phyloP scores from a whole-genome alignment of 2,329 filamentous ascomycete genomes.

The Monosporascus sp. region DNA sequence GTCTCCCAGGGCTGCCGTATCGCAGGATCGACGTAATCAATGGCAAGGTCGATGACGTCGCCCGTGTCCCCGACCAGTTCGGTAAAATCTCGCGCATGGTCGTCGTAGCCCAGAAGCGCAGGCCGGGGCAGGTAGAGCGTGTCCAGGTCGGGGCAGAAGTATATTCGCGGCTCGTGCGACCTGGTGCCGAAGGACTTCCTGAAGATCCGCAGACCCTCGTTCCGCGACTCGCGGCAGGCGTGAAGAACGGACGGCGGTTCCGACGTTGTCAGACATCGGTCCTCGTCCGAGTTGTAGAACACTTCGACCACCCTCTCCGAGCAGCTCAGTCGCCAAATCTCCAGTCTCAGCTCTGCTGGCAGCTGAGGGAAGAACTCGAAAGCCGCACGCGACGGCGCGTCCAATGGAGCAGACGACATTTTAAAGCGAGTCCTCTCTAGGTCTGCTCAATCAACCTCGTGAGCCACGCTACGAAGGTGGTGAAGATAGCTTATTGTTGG shows the following conservation, averaged over 20 bases:
- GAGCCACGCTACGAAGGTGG: too few species aligned
- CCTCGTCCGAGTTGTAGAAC: constrained; percentile 29
- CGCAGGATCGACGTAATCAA: constrained; percentile 40
- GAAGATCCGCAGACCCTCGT: constrained; percentile 36
- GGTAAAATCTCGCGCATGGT: constrained; percentile 35
- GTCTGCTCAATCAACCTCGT: too few species aligned
- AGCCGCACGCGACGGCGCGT: background rate
- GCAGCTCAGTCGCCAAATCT: constrained; percentile 35
- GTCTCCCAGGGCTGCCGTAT: constrained; percentile 45
- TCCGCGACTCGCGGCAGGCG: constrained; percentile 36
- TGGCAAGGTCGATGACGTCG: constrained; percentile 34
- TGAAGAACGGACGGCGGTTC: constrained; percentile 36
- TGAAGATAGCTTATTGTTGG: too few species aligned
- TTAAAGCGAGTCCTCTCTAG: too few species aligned
- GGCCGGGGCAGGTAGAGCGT: constrained; percentile 35
- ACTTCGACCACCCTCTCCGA: constrained; percentile 34
- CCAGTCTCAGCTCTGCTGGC: constrained; percentile 34
- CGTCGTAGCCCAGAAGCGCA: constrained; percentile 35
- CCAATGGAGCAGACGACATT: constrained; percentile 13
- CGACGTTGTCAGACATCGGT: constrained; percentile 33
- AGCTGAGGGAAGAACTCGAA: constrained; percentile 31
- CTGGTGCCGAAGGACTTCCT: constrained; percentile 29
- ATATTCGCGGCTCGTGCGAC: constrained; percentile 24
- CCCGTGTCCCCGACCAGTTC: constrained; percentile 29
- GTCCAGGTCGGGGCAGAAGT: constrained; percentile 26